Conservation (phyloP, 139 green algal genomes). For the Chlamydomonas incerta region DNA sequence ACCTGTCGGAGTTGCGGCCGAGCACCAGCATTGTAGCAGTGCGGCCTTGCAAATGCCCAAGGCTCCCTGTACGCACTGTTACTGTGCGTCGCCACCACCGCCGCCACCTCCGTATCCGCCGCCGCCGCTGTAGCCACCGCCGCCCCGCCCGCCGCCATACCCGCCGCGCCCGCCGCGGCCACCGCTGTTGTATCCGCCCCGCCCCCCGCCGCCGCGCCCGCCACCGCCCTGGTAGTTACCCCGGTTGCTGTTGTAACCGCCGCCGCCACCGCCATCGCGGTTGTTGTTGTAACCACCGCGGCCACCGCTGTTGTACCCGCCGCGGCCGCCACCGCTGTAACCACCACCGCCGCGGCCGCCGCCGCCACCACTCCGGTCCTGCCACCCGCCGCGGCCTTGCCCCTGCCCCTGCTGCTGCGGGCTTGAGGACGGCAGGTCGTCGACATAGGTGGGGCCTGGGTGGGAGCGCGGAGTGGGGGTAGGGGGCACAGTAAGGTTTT, state of each 20-base stretch:
- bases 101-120: neutral
- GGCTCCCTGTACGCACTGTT: too few species aligned
- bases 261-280: neutral
- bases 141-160: neutral
- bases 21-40: too few species aligned
- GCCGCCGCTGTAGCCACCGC: neutral
- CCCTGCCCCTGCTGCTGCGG: conserved; percentile 10
- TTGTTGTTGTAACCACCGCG: neutral
- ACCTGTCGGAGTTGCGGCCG: too few species aligned
- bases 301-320: neutral
- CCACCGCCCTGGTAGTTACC: neutral
- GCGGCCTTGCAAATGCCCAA: too few species aligned
- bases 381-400: neutral
- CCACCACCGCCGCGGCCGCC: neutral
- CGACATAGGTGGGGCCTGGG: conserved; percentile 27
- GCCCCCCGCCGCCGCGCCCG: neutral
- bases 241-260: neutral
- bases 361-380: neutral
- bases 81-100: neutral
- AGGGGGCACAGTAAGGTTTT: too few species aligned
- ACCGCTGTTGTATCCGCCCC: neutral
- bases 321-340: too few species aligned
- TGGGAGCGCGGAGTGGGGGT: too few species aligned
- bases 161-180: neutral
- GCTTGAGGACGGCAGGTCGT: neutral